Evolutionary conservation across 2,329 filamentous ascomycete genomes (phyloP).

Genomic region (Periconia macrospinosa): DNA sequence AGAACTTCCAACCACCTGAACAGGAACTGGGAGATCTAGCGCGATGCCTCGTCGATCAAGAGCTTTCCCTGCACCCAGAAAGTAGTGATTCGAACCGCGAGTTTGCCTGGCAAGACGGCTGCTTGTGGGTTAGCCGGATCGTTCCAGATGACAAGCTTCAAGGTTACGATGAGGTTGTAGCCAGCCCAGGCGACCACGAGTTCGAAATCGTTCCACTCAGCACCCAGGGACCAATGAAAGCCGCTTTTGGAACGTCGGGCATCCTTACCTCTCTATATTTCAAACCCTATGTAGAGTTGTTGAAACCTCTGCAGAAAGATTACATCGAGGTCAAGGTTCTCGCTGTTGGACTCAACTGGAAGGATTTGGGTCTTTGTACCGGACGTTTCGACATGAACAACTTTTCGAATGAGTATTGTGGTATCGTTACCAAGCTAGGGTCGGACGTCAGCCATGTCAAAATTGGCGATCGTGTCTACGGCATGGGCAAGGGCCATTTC

Average conservation of each 20-base stretch:
- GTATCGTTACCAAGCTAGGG: slow-evolving; percentile 17
- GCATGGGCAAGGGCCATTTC: slow-evolving; percentile 24
- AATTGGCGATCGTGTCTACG: slow-evolving; percentile 24
- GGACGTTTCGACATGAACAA: slow-evolving; percentile 18
- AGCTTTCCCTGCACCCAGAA: slow-evolving; percentile 7
- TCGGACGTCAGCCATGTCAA: slow-evolving; percentile 8
- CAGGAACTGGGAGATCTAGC: slow-evolving; percentile 7
- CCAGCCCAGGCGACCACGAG: neutral
- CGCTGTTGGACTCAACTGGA: slow-evolving; percentile 22
- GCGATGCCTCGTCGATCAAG: slow-evolving; percentile 12
- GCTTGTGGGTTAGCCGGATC: slow-evolving; percentile 20
- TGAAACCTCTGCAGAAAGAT: slow-evolving; percentile 14
- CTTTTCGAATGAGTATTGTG: slow-evolving; percentile 17
- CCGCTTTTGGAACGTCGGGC: slow-evolving; percentile 9
- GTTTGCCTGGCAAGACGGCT: slow-evolving; percentile 19
- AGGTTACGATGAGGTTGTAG: neutral
- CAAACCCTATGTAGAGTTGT: slow-evolving; percentile 7
- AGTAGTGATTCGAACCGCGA: slow-evolving; percentile 12
- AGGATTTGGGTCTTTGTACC: slow-evolving; percentile 16
- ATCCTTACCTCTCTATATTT: slow-evolving; percentile 24
- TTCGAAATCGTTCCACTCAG: neutral
- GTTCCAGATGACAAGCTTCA: slow-evolving; percentile 17
- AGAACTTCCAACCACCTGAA: slow-evolving; percentile 1
- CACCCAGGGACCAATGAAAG: neutral
- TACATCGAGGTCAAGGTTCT: slow-evolving; percentile 17